Evolutionary conservation across 371 early-diverging fungal species (phyloP).

Genomic region (Mucor circinelloides): DNA sequence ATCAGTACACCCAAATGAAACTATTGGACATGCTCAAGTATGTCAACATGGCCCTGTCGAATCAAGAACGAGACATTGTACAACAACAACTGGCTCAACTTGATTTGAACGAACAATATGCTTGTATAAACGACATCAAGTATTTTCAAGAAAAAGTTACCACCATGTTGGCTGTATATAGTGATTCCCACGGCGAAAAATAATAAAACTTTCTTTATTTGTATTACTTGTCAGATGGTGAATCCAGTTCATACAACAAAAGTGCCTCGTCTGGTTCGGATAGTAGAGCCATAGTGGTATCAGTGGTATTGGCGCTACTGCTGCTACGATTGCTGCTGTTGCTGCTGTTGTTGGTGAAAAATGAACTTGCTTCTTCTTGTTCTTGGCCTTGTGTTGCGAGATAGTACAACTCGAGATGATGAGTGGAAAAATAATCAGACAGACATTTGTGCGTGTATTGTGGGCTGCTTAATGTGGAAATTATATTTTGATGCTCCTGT

Average conservation of each 20-base stretch:
- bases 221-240: background rate
- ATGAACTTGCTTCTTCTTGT: background rate
- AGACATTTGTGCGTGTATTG: background rate
- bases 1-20: background rate
- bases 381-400: background rate
- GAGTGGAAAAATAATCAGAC: background rate
- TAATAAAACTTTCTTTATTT: background rate
- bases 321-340: too few relatives aligned
- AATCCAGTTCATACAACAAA: background rate
- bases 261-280: background rate
- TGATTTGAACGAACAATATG: background rate
- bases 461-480: background rate
- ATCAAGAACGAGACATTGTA: background rate
- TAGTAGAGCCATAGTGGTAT: too few relatives aligned
- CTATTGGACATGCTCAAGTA: background rate
- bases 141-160: conserved; percentile 5
- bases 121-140: background rate
- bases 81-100: background rate
- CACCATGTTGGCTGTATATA: background rate
- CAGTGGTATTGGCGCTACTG: too few relatives aligned
- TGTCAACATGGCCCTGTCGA: background rate
- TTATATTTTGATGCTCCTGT: background rate
- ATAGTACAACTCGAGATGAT: background rate
- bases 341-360: background rate
- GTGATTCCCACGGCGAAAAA: conserved; percentile 1